A percentile compares a stretch with the other conserved stretches of the same genome.
Evolutionary conservation across 176 grass and related monocot species (phyloP).

Genomic region (Aegilops longissima): DNA sequence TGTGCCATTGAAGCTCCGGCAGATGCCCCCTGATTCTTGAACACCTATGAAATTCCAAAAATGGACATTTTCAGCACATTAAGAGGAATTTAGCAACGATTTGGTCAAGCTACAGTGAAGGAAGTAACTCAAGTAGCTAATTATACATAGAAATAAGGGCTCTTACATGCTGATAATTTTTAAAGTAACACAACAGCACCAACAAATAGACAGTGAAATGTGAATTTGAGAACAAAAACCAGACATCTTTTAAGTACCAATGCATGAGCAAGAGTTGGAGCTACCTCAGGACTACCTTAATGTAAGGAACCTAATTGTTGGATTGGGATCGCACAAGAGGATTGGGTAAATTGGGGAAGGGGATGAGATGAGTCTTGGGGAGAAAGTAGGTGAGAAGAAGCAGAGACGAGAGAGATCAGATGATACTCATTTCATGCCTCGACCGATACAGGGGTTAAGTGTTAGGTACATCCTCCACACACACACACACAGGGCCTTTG

Average conservation of each 20-base stretch:
- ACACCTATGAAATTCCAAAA: conserved; percentile 53
- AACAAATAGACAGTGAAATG: background rate
- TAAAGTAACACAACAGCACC: background rate
- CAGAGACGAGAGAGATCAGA: too few relatives aligned
- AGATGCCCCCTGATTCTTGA: conserved; percentile 92
- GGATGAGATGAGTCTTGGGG: too few relatives aligned
- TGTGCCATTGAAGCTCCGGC: conserved; percentile 95
- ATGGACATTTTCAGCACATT: background rate
- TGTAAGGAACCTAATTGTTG: too few relatives aligned
- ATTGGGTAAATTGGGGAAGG: too few relatives aligned
- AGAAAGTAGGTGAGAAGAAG: too few relatives aligned
- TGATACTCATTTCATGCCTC: too few relatives aligned
- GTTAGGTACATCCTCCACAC: too few relatives aligned
- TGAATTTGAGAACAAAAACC: background rate
- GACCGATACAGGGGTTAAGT: too few relatives aligned
- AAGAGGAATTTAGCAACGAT: background rate
- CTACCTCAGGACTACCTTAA: too few relatives aligned
- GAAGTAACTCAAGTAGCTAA: background rate
- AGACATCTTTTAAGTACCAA: background rate
- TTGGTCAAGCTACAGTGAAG: background rate
- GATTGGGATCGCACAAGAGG: too few relatives aligned
- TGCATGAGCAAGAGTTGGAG: background rate
- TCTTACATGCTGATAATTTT: background rate
- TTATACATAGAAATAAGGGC: background rate
- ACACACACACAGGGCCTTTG: too few relatives aligned